Evolutionary conservation across 2,329 filamentous ascomycete species (phyloP).

Genomic region (Pezicula neosporulosa): DNA sequence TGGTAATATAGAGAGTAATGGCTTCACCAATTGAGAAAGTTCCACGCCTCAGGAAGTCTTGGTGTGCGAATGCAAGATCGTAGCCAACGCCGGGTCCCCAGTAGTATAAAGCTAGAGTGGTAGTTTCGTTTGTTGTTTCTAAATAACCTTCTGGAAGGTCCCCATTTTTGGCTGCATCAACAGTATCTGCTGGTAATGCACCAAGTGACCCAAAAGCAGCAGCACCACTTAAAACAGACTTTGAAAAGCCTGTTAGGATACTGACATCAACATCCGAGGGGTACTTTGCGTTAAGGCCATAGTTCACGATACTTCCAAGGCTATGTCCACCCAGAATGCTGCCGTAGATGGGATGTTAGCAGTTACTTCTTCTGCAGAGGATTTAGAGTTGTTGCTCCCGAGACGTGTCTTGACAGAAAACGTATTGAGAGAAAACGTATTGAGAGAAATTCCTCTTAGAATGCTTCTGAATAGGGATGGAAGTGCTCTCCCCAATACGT

Average conservation of each 20-base stretch:
- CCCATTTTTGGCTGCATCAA: conserved; percentile 3
- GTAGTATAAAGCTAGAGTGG: conserved; percentile 4
- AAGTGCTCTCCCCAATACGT: too few relatives aligned
- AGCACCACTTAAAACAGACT: background rate
- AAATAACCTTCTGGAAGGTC: conserved; percentile 12
- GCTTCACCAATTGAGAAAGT: conserved; percentile 17
- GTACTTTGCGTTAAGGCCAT: conserved; percentile 19
- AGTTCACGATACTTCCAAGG: conserved; percentile 21
- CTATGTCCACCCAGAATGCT: conserved; percentile 25
- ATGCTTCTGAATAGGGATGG: too few relatives aligned
- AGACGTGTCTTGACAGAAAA: too few relatives aligned
- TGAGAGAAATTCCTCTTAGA: too few relatives aligned
- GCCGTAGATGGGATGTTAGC: too few relatives aligned
- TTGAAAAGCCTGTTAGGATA: conserved; percentile 24
- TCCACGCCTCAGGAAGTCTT: conserved; percentile 8
- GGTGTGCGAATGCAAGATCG: conserved; percentile 4
- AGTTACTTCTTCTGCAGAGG: too few relatives aligned
- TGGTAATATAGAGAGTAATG: conserved; percentile 2
- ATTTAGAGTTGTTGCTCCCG: too few relatives aligned
- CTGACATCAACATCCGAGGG: conserved; percentile 21
- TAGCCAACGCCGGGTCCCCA: background rate
- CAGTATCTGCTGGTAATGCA: conserved; percentile 1
- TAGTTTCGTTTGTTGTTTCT: background rate
- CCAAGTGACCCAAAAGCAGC: background rate
- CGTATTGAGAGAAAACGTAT: too few relatives aligned